A percentile compares a stretch with the other conserved stretches of the same genome.
Conservation (phyloP, 176 grass and related monocot species). For the Coix lacrymajobi region DNA sequence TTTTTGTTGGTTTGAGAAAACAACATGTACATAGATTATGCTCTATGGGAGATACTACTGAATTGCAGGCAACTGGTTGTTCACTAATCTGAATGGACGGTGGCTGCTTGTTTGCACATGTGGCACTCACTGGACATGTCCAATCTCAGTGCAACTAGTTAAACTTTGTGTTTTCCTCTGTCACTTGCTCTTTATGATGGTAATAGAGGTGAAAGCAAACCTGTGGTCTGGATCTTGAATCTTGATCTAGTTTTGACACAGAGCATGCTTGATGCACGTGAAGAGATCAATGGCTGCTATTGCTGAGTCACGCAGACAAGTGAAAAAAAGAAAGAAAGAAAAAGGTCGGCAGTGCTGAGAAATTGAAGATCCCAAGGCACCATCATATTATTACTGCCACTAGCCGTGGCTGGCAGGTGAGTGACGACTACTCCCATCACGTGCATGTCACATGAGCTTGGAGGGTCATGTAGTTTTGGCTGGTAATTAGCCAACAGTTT, state of each 20-base stretch:
- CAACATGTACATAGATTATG: background rate
- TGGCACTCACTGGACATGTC: background rate
- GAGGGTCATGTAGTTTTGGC: conserved; percentile 11
- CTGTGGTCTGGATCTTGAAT: conserved; percentile 40
- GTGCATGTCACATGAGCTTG: conserved; percentile 38
- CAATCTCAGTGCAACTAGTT: background rate
- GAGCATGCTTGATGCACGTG: conserved; percentile 42
- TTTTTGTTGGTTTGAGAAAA: background rate
- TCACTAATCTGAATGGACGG: background rate
- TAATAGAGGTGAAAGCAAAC: background rate
- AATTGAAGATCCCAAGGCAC: conserved; percentile 49
- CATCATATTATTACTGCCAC: conserved; percentile 24
- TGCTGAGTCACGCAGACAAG: conserved; percentile 22
- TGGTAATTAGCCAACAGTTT: conserved; percentile 25
- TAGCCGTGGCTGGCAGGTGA: background rate
- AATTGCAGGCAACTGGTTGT: conserved; percentile 5
- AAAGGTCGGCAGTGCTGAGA: conserved; percentile 1
- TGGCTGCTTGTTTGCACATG: conserved; percentile 16
- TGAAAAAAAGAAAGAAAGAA: conserved; percentile 2
- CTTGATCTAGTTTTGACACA: conserved; percentile 43
- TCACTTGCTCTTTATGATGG: background rate
- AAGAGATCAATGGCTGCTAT: conserved; percentile 10
- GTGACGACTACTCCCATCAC: conserved; percentile 27
- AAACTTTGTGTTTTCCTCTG: background rate
- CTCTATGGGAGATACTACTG: background rate